A percentile compares a stretch with the other conserved stretches of the same genome.
These are phyloP conservation scores for Mariannaea elegans DNA, from an alignment of 2,329 filamentous ascomycete species.

Conservation along the genomic window DNA sequence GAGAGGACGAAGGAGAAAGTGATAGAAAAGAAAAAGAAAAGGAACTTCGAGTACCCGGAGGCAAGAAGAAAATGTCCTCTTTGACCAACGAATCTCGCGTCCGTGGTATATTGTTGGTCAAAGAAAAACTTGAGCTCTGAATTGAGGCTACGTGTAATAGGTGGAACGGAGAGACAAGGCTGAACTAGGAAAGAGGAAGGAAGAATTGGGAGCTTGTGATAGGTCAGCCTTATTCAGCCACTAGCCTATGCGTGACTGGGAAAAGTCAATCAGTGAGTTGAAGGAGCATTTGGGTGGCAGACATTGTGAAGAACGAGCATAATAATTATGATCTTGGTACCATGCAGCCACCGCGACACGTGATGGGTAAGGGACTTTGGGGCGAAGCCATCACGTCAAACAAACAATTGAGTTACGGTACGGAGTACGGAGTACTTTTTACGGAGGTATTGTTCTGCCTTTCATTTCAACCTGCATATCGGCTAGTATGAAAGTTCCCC, in stretches of 20 bases:
- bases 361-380: not conserved
- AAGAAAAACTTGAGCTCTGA: slow-evolving; percentile 1
- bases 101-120: not conserved
- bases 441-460: slow-evolving; percentile 12
- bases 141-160: slow-evolving; percentile 11
- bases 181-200: not conserved
- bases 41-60: not conserved
- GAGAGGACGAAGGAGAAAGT: slow-evolving; percentile 8
- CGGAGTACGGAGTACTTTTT: not conserved
- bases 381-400: not conserved
- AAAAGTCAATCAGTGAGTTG: not conserved
- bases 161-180: slow-evolving; percentile 7
- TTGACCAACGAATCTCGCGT: not conserved
- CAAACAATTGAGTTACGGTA: no score
- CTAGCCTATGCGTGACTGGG: no score
- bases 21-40: not conserved
- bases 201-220: not conserved
- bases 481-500: slow-evolving; percentile 17
- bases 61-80: not conserved
- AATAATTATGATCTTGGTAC: not conserved
- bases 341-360: not conserved
- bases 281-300: not conserved
- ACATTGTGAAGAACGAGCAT: not conserved
- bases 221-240: slow-evolving; percentile 16
- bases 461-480: slow-evolving; percentile 39